Base-by-base conservation (phyloP, 1,284 basidiomycete genomes). In the Psilocybe mexicana region DNA sequence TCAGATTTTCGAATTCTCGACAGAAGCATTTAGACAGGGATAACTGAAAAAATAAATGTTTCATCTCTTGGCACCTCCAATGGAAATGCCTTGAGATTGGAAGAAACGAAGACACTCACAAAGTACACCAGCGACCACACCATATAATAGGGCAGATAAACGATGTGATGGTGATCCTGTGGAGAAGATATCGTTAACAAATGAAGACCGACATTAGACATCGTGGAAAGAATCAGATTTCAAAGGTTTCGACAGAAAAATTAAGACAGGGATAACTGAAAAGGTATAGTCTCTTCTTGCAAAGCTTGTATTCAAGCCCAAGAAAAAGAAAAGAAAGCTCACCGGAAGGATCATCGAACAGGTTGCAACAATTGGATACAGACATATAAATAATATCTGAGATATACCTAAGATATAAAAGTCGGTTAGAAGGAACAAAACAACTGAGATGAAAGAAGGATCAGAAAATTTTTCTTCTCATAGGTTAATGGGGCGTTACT, bases 401-500 rank as follows among this genome's bases (percentile, higher is more conserved):
- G 45, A 10, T 2, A 38, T 30, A 18, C 18, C 18, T 18, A 18
- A 42, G 18, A 25, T 30, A 51, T 36, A 35, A 14, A 38, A 38
- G 14, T 18, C 7, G 28, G 52, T n/a, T 38, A 28, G 14, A 8
- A 43, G 18, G 18, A 33, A 23, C 18, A 10, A n/a, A 48, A 57
- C 48, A 55, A 47, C 48, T 18, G 55, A 55, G 14, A 30, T 4
- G 30, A 49, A 60, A 51, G 30, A 48, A 59, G 57, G 64, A 68
- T 67, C 69, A 72, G 85, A 81, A 84, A 62, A 66, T 77, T 63
- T 63, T 66, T 77, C 59, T 79, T 89, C 78, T 90, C 88, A 88
- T 75, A 72, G 81, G 80, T 76, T 76, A 74, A 66, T 76, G 83
- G 85, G 85, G 85, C 85, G 86, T 88, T 86, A 87, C 86, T 86